Evolutionary conservation across 2,329 filamentous ascomycete genomes (phyloP), one percentile per base, ranked within the genome.

Genomic region (Aureobasidium sp.): DNA sequence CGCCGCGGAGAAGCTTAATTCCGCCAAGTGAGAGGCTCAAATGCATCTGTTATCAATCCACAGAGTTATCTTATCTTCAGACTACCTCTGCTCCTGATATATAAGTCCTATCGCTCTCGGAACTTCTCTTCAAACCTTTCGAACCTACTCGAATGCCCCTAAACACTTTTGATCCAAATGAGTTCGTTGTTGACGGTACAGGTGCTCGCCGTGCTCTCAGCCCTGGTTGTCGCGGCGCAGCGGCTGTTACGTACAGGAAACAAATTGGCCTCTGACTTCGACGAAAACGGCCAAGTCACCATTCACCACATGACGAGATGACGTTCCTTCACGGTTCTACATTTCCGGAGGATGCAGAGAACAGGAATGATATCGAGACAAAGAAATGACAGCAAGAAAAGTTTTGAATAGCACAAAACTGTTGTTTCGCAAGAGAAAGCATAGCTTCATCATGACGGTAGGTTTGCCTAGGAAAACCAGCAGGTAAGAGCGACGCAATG

Each of bases 231-330:
- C 16, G 27, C 55, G 57, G 57, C 45, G n/a, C 21, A 45, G 30
- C 57, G 57, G 57, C 57, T 50, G 36, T 59, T 59, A 59, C 57
- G 57, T 59, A 59, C 57, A 50, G 34, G 34, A 59, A 57, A 57
- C 41, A 34, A 27, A 45, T 9, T 27, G 9, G 41, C 42, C 29
- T 48, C n/a, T 39, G 21, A n/a, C 54, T 48, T 47, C 27, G 32
- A 58, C 54, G n/a, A 29, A 58, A 58, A 58, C 54, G 54, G 54
- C 42, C 42, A 58, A 42, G 42, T 29, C 30, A 11, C 42, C 41
- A 54, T 37, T 37, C 37, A 30, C 54, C 54, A 58, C 54, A 47
- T 48, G 54, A 58, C 30, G 25, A 57, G 53, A 58, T 58, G 54
- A 58, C 54, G 54, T 48, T 32, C 30, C 13, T 7, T 25, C 8